phyloP scores from a whole-genome alignment of 495 filamentous ascomycete species.

The Lasiosphaeria miniovina region DNA sequence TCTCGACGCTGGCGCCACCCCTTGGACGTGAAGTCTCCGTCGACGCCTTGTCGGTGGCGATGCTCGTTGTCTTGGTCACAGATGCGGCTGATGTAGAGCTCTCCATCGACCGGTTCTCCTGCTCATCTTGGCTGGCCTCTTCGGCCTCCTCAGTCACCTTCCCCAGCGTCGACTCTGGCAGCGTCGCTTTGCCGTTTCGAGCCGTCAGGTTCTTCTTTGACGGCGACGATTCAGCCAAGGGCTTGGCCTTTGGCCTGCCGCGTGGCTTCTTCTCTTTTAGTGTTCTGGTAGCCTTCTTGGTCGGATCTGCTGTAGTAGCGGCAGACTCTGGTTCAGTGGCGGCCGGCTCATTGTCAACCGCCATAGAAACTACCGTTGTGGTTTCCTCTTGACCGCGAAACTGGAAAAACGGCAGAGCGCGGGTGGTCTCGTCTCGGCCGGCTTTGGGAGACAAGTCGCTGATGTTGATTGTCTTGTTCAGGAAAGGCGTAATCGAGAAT shows the following conservation, averaged over 20 bases:
- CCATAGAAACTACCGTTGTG: constrained; percentile 4
- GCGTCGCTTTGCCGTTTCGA: constrained; percentile 25
- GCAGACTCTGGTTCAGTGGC: constrained; percentile 8
- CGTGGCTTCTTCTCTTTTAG: constrained; percentile 34
- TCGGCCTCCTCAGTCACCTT: constrained; percentile 45
- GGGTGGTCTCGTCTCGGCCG: constrained; percentile 16
- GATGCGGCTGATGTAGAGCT: constrained; percentile 17
- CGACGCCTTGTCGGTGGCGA: background rate
- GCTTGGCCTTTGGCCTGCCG: constrained; percentile 37
- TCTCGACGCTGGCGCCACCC: constrained; percentile 28
- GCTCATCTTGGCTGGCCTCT: constrained; percentile 23
- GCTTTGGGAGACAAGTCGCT: constrained; percentile 24
- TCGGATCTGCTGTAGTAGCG: constrained; percentile 7
- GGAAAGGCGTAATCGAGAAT: constrained; percentile 89
- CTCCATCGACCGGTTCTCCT: constrained; percentile 27
- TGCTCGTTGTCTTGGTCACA: constrained; percentile 10
- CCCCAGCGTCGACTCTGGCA: constrained; percentile 35
- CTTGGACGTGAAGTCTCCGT: constrained; percentile 3
- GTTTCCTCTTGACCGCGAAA: constrained; percentile 14
- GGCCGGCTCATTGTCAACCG: constrained; percentile 3
- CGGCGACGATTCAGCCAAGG: constrained; percentile 33
- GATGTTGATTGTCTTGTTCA: constrained; percentile 69
- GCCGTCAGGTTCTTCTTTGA: constrained; percentile 42
- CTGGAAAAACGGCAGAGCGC: constrained; percentile 16
- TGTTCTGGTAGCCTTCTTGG: constrained; percentile 5